phyloP scores from a whole-genome alignment of 192 early-diverging fungal species.

The Backusella parvicylindrica region DNA sequence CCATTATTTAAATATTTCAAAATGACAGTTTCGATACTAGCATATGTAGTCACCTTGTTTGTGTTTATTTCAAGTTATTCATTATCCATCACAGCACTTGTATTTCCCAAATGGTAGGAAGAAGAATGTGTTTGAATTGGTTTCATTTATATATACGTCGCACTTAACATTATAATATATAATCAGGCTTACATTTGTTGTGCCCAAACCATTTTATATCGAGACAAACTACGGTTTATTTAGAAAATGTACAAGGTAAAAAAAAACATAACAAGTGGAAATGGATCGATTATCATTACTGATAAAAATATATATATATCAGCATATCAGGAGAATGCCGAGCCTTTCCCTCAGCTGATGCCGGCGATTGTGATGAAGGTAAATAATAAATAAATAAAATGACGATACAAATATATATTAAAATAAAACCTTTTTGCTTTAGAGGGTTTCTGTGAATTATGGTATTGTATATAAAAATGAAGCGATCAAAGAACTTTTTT shows the following conservation, averaged over 20 bases:
- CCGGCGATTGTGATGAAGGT: slow-evolving; percentile 32
- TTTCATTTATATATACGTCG: too few species aligned
- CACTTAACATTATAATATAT: too few species aligned
- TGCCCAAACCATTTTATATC: slow-evolving; percentile 27
- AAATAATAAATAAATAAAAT: background rate
- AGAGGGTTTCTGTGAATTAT: slow-evolving; percentile 36
- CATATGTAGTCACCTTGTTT: slow-evolving; percentile 29
- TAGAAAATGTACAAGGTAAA: slow-evolving; percentile 23
- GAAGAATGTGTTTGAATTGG: too few species aligned
- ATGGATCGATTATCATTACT: background rate
- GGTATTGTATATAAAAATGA: background rate
- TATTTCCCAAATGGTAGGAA: slow-evolving; percentile 33
- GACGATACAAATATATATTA: background rate
- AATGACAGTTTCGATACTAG: slow-evolving; percentile 25
- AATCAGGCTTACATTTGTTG: slow-evolving; percentile 32
- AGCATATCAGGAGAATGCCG: slow-evolving; percentile 31
- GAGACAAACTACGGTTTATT: slow-evolving; percentile 36
- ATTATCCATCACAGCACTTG: slow-evolving; percentile 19
- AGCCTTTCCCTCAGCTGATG: slow-evolving; percentile 26
- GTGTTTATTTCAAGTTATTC: slow-evolving; percentile 23
- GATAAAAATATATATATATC: background rate
- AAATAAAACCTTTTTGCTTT: background rate
- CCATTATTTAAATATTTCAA: background rate
- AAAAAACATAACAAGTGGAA: background rate
- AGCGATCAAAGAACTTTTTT: background rate